These are phyloP conservation scores for Boletus vermiculosoides DNA, from an alignment of 768 basidiomycete species.

Conservation along the genomic window DNA sequence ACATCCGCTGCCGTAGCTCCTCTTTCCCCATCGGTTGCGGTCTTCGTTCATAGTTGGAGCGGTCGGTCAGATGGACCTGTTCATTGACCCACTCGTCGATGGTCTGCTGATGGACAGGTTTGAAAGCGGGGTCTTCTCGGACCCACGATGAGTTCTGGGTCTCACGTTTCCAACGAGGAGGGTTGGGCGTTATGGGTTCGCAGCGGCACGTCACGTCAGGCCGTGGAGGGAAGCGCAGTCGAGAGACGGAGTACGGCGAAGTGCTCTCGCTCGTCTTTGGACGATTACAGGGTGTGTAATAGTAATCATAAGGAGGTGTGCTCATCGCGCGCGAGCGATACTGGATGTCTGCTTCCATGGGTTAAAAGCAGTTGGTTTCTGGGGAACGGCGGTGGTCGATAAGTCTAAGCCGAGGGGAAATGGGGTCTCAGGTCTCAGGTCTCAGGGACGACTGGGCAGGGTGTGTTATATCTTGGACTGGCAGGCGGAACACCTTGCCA, in stretches of 20 bases:
- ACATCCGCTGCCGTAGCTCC: conserved; percentile 38
- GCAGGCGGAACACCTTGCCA: conserved; percentile 26
- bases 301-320: conserved; percentile 20
- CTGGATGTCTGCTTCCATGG: conserved; percentile 32
- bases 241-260: conserved; percentile 16
- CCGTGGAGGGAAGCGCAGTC: conserved; percentile 23
- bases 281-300: conserved; percentile 14
- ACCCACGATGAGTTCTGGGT: conserved; percentile 40
- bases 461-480: conserved; percentile 33
- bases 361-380: conserved; percentile 1
- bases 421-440: conserved; percentile 18
- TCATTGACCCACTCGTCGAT: conserved; percentile 67
- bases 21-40: conserved; percentile 28
- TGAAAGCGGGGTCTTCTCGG: conserved; percentile 47
- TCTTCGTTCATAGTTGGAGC: conserved; percentile 28
- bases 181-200: conserved; percentile 12
- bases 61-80: conserved; percentile 42
- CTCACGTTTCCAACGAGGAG: conserved; percentile 30
- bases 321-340: conserved; percentile 27
- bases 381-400: conserved; percentile 5
- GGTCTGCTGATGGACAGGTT: conserved; percentile 44
- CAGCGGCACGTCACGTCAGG: conserved; percentile 14
- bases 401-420: conserved; percentile 12
- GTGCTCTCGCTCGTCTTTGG: conserved; percentile 23
- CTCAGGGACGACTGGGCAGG: conserved; percentile 18